These are phyloP conservation scores for Boletus hoseneyae DNA, from an alignment of 1,284 basidiomycete genomes.

Conservation along the genomic window DNA sequence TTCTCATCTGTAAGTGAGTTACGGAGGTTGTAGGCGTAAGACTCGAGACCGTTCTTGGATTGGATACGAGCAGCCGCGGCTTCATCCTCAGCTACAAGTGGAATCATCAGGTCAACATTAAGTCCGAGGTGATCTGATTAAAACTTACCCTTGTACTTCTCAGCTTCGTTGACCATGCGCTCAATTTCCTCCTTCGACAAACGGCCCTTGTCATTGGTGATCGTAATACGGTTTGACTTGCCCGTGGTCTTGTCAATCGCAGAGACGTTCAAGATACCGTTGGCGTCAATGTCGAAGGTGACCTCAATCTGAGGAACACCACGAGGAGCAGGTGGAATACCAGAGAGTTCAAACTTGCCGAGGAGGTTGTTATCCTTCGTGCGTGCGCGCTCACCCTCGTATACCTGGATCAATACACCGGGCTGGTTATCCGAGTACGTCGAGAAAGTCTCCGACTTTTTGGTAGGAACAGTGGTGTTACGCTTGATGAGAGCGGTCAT, in stretches of 20 bases:
- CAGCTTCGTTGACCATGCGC: conserved; percentile 92
- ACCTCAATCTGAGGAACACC: conserved; percentile 99
- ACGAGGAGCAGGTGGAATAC: conserved; percentile 97
- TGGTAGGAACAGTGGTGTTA: conserved; percentile 98
- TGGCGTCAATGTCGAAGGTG: conserved; percentile 98
- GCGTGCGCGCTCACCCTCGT: conserved; percentile 98
- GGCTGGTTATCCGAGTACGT: conserved; percentile 99
- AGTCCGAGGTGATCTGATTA: neutral
- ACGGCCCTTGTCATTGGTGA: conserved; percentile 98
- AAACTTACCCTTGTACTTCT: conserved; percentile 80
- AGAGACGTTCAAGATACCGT: conserved; percentile 96
- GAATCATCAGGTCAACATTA: conserved; percentile 17
- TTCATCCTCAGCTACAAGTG: conserved; percentile 67
- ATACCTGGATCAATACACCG: conserved; percentile 98
- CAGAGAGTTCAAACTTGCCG: conserved; percentile 98
- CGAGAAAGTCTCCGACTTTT: conserved; percentile 99
- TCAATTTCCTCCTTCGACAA: conserved; percentile 98
- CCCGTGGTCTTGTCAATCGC: conserved; percentile 98
- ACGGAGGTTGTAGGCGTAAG: conserved; percentile 95
- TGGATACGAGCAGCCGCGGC: conserved; percentile 79
- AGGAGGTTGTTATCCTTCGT: conserved; percentile 99
- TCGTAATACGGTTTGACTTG: conserved; percentile 94
- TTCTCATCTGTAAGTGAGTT: conserved; percentile 87
- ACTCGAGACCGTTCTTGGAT: conserved; percentile 88
- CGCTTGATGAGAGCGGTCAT: conserved; percentile 98